Conservation (phyloP, 352 stramenopile species). For the Globisporangium splendens region DNA sequence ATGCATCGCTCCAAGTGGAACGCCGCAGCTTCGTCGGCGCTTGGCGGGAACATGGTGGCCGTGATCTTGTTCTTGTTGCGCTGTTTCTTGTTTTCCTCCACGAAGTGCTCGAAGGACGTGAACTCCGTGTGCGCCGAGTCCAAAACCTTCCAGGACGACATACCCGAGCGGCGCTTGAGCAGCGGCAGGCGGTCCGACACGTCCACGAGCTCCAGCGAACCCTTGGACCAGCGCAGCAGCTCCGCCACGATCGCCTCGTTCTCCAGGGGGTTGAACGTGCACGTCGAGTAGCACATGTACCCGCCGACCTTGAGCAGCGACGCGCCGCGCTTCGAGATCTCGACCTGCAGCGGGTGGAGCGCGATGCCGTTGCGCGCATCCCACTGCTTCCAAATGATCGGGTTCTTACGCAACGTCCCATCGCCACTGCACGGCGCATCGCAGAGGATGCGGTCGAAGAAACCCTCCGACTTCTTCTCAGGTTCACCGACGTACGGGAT, state of each 20-base stretch:
- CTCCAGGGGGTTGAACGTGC: constrained; percentile 98
- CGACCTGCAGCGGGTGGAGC: constrained; percentile 94
- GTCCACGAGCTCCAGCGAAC: constrained; percentile 91
- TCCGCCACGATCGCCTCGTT: constrained; percentile 99
- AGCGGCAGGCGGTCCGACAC: constrained; percentile 68
- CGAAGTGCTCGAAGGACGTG: constrained; percentile 66
- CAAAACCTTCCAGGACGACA: constrained; percentile 93
- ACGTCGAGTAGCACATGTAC: constrained; percentile 96
- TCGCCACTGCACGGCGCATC: constrained; percentile 99
- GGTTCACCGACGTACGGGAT: constrained; percentile 90
- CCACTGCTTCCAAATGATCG: constrained; percentile 95
- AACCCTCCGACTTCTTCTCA: constrained; percentile 48
- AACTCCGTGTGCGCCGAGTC: constrained; percentile 85
- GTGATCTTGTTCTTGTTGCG: constrained; percentile 80
- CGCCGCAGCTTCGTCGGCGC: constrained; percentile 54
- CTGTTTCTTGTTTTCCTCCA: constrained; percentile 45
- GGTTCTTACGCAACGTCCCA: constrained; percentile 98
- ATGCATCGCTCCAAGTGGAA: constrained; percentile 94
- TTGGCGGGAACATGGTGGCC: constrained; percentile 89
- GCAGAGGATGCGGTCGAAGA: constrained; percentile 98
- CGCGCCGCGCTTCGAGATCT: constrained; percentile 93
- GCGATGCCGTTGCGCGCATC: constrained; percentile 86
- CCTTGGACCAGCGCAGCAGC: constrained; percentile 90
- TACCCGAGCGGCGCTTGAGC: constrained; percentile 84
- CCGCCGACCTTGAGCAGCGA: constrained; percentile 91